Percentiles rank a stretch among this genome's conserved stretches.
Conservation (phyloP, 2,329 filamentous ascomycete species). For the Cladosporium velox region DNA sequence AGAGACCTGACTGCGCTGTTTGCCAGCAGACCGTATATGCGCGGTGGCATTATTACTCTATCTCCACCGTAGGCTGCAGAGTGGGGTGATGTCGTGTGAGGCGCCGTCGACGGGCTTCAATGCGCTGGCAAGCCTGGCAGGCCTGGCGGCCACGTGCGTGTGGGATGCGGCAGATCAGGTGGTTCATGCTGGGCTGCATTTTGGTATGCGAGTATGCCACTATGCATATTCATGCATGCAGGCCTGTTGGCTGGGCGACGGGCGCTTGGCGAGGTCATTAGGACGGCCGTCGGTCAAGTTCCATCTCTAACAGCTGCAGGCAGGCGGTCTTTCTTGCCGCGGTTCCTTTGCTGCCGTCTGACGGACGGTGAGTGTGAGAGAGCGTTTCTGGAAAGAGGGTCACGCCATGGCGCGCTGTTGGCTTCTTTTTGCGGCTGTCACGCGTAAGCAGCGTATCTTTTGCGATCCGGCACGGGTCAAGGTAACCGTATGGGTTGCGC, state of each 20-base stretch:
- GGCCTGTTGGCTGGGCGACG: conserved; percentile 5
- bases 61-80: background rate
- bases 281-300: background rate
- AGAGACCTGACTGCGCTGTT: background rate
- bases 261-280: background rate
- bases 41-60: background rate
- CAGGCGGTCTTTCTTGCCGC: background rate
- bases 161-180: conserved; percentile 7
- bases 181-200: conserved; percentile 5
- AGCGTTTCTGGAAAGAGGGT: background rate
- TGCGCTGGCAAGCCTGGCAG: background rate
- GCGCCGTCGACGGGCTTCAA: background rate
- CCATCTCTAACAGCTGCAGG: background rate
- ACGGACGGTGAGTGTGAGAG: background rate
- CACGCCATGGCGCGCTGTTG: background rate
- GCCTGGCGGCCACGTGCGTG: conserved; percentile 3
- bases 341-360: background rate
- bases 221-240: background rate
- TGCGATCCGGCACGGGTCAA: background rate
- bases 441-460: conserved; percentile 1
- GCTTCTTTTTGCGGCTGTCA: background rate
- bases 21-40: conserved; percentile 5
- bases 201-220: background rate
- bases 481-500: background rate
- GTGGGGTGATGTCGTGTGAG: background rate